A percentile compares a stretch with the other conserved stretches of the same genome.
Evolutionary conservation across 768 basidiomycete species (phyloP).

Genomic region (Lactifluus hygrophoroides): DNA sequence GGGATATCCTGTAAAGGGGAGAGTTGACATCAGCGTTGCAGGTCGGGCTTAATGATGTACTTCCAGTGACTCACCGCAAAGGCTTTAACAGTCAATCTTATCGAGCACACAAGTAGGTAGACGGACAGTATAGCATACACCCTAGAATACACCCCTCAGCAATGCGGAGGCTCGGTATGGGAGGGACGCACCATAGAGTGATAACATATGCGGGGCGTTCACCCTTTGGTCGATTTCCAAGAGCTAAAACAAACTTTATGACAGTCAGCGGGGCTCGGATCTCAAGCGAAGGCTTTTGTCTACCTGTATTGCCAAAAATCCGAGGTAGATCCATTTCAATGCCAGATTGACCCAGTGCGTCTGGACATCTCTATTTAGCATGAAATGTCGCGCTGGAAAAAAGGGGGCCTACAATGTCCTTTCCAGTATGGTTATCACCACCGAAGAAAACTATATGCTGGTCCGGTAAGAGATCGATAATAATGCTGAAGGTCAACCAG

Average conservation of each 20-base stretch:
- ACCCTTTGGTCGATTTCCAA: constrained; percentile 83
- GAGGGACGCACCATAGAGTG: constrained; percentile 53
- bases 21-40: constrained; percentile 1
- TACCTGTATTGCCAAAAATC: constrained; percentile 73
- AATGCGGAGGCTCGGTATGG: not conserved
- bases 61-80: constrained; percentile 47
- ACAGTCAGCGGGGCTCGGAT: not conserved
- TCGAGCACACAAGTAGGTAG: constrained; percentile 82
- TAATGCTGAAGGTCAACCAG: constrained; percentile 94
- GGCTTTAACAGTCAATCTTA: constrained; percentile 73
- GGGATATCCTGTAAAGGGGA: constrained; percentile 42
- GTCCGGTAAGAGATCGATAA: constrained; percentile 74
- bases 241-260: constrained; percentile 53
- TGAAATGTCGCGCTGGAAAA: not conserved
- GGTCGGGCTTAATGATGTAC: not conserved
- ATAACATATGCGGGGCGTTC: constrained; percentile 64
- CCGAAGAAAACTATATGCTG: constrained; percentile 58
- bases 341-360: constrained; percentile 83
- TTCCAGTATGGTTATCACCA: constrained; percentile 31
- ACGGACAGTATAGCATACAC: constrained; percentile 77
- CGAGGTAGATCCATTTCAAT: constrained; percentile 82
- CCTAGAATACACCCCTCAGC: constrained; percentile 33
- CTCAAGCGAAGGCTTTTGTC: constrained; percentile 10
- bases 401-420: constrained; percentile 44
- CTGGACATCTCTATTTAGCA: constrained; percentile 30